These are phyloP conservation scores for Hypoxylon sp. DNA, from an alignment of 2,329 filamentous ascomycete species.

Conservation along the genomic window DNA sequence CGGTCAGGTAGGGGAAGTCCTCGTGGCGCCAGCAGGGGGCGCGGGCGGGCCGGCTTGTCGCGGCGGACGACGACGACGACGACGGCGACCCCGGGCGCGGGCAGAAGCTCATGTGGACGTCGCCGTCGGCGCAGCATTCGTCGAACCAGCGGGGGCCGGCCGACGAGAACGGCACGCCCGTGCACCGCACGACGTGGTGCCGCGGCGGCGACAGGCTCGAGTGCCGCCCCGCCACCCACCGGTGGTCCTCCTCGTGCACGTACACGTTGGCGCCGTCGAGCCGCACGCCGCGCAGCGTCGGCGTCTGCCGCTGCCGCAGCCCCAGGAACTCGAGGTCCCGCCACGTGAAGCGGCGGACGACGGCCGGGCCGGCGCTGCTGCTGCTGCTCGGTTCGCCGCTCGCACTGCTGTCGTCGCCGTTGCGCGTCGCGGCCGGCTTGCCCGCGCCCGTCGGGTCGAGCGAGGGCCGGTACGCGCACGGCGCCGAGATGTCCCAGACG, in stretches of 20 bases:
- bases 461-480: slow-evolving; percentile 59
- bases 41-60: slow-evolving; percentile 40
- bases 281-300: slow-evolving; percentile 57
- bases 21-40: slow-evolving; percentile 64
- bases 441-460: slow-evolving; percentile 55
- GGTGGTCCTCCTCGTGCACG: slow-evolving; percentile 63
- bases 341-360: slow-evolving; percentile 59
- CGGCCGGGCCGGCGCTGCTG: slow-evolving; percentile 48
- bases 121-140: slow-evolving; percentile 54
- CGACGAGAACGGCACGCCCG: slow-evolving; percentile 61
- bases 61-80: neutral
- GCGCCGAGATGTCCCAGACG: slow-evolving; percentile 65
- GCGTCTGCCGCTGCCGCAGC: slow-evolving; percentile 60
- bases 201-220: slow-evolving; percentile 50
- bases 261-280: slow-evolving; percentile 62
- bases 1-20: slow-evolving; percentile 59
- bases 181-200: slow-evolving; percentile 56
- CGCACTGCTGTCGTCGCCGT: no score
- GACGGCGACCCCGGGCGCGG: slow-evolving; percentile 50
- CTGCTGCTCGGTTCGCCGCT: no score
- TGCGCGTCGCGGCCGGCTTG: slow-evolving; percentile 46
- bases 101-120: slow-evolving; percentile 54
- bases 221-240: slow-evolving; percentile 57
- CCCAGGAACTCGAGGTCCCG: slow-evolving; percentile 60
- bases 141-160: slow-evolving; percentile 60